These are phyloP conservation scores for Solanum etuberosum DNA, from an alignment of 257 asterid species.

Conservation along the genomic window DNA sequence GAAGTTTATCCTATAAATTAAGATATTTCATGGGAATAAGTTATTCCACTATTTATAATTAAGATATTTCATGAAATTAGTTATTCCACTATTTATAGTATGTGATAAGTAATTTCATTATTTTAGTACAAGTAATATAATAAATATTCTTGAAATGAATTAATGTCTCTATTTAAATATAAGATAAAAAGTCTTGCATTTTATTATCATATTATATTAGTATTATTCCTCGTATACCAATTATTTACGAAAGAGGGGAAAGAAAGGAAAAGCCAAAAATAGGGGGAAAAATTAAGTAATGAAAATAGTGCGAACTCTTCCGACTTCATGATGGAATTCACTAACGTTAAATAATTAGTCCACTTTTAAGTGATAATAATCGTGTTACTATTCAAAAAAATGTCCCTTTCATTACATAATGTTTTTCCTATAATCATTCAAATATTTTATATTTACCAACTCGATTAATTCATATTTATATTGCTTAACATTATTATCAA, in stretches of 20 bases:
- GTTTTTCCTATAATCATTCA: not conserved
- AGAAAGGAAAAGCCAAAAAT: not conserved
- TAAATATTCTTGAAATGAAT: too few relatives aligned
- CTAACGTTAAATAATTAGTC: not conserved
- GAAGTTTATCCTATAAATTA: too few relatives aligned
- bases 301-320: not conserved
- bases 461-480: too few relatives aligned
- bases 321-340: not conserved
- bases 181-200: too few relatives aligned
- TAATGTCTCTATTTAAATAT: too few relatives aligned
- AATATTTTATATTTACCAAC: not conserved
- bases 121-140: too few relatives aligned
- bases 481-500: not conserved
- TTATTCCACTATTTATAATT: too few relatives aligned
- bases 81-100: too few relatives aligned
- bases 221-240: not conserved
- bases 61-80: too few relatives aligned
- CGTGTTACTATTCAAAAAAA: not conserved
- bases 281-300: not conserved
- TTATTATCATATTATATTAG: too few relatives aligned
- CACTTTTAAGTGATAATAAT: not conserved
- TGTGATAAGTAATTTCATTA: too few relatives aligned
- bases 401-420: not conserved
- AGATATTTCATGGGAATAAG: too few relatives aligned
- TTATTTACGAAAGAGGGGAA: not conserved